Evolutionary conservation across 441 rosid genomes (phyloP), one percentile per base, ranked within the genome.

Genomic region (Flueggea neowawraea): DNA sequence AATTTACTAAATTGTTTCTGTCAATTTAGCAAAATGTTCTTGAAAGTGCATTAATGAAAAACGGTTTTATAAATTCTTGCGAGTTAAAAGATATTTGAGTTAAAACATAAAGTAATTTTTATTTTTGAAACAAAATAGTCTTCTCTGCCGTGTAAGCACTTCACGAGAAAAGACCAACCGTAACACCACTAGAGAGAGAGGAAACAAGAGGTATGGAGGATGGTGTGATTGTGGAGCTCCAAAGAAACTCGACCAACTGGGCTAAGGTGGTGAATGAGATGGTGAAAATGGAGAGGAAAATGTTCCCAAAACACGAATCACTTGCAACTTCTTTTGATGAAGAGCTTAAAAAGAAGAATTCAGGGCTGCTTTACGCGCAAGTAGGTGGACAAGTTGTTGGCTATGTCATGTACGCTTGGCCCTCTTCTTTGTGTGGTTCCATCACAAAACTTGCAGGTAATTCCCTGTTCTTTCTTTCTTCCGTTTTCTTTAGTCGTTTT

Each of bases 241-340:
- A 62, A 10, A 83, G 83, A 69, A 85, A 73, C 66, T 77, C 91
- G 4, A 17, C 16, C 28, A 52, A 71, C 33, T 79, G 78, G 78
- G 73, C 49, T 0, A 75, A 61, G 16, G 72, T 71, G 9, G 78
- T 83, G 63, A 86, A 73, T 8, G 91, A 84, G 63, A 85, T 86
- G 6, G 88, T 86, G 76, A 88, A 76, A 69, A 67, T 89, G 62
- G 98, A 91, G 78, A 83, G 70, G 65, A 84, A 80, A 63, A 69
- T 84, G 31, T 86, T 89, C 67, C 96, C 95, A 12, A 83, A 92
- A 66, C 95, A 87, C 60, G 96, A 84, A 73, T 92, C 98, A 3
- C 89, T 83, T 13, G 79, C 90, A 55, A 68, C 69, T 44, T 76
- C 72, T 16, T 87, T 92, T 49, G 86, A 84, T 4, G 82, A 72